Conservation (phyloP, 2,329 filamentous ascomycete genomes). For the Sarocladium strictum region DNA sequence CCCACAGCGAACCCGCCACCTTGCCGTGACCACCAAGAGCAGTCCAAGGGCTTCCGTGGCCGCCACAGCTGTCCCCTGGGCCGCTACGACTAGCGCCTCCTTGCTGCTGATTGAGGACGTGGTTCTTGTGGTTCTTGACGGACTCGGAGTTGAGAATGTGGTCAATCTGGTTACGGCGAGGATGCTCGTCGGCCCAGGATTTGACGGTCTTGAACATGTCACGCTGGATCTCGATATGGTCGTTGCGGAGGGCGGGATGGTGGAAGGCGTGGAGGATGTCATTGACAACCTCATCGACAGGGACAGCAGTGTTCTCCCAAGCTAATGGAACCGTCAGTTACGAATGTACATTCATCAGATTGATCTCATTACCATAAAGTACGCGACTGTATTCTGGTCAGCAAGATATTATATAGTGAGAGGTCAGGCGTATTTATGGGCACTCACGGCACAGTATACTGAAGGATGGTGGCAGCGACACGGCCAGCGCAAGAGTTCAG, state of each 20-base stretch:
- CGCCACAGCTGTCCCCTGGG: slow-evolving; percentile 33
- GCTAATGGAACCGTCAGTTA: slow-evolving; percentile 25
- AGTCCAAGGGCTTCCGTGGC: slow-evolving; percentile 31
- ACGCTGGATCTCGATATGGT: slow-evolving; percentile 70
- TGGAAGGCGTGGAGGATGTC: slow-evolving; percentile 84
- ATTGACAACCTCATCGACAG: slow-evolving; percentile 75
- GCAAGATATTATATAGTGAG: background rate
- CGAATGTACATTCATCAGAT: too few relatives aligned
- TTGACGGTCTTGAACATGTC: slow-evolving; percentile 86
- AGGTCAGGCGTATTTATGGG: background rate
- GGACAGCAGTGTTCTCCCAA: slow-evolving; percentile 82
- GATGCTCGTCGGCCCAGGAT: slow-evolving; percentile 68
- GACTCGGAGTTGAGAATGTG: slow-evolving; percentile 74
- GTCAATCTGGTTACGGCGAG: slow-evolving; percentile 64
- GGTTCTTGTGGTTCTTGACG: slow-evolving; percentile 78
- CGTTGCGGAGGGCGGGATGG: slow-evolving; percentile 77
- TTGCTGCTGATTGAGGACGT: slow-evolving; percentile 42
- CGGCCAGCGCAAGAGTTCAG: slow-evolving; percentile 72
- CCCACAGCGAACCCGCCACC: slow-evolving; percentile 54
- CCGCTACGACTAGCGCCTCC: slow-evolving; percentile 23
- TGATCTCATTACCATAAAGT: slow-evolving; percentile 52
- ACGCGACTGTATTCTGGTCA: slow-evolving; percentile 49
- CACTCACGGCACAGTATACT: slow-evolving; percentile 75
- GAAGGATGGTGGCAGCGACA: slow-evolving; percentile 67
- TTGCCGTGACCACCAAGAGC: slow-evolving; percentile 49